Evolutionary conservation across 176 grass and related monocot genomes (phyloP).

Genomic region (maize (Zea mays)): DNA sequence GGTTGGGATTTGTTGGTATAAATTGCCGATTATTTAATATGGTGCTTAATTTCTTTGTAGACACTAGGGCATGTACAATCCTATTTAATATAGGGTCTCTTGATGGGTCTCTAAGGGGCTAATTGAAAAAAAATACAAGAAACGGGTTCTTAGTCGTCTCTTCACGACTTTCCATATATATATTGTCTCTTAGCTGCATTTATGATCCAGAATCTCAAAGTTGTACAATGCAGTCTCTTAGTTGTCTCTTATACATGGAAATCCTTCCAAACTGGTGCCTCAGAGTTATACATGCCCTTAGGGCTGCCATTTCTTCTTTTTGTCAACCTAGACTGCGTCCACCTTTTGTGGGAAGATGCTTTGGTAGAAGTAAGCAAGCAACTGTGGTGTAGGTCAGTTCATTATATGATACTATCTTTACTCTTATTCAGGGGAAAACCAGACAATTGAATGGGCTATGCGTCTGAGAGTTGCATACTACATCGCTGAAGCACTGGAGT

Average conservation of each 20-base stretch:
- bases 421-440: slow-evolving; percentile 85
- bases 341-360: not conserved
- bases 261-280: too few species aligned
- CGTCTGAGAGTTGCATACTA: slow-evolving; percentile 85
- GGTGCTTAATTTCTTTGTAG: not conserved
- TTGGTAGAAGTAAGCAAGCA: not conserved
- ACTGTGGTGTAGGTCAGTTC: slow-evolving; percentile 8
- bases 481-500: slow-evolving; percentile 90
- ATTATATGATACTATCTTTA: slow-evolving; percentile 20
- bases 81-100: too few species aligned
- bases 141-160: too few species aligned
- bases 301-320: not conserved
- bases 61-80: not conserved
- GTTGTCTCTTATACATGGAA: too few species aligned
- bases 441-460: slow-evolving; percentile 99
- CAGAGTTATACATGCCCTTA: too few species aligned
- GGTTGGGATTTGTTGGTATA: not conserved
- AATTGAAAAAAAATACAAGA: too few species aligned
- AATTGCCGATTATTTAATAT: not conserved
- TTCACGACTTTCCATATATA: too few species aligned
- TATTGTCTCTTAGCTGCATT: too few species aligned
- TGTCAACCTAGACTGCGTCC: not conserved
- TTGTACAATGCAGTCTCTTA: too few species aligned
- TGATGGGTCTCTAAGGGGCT: too few species aligned
- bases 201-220: too few species aligned